Evolutionary conservation across 768 basidiomycete species (phyloP).

Genomic region (Amanita rubescens): DNA sequence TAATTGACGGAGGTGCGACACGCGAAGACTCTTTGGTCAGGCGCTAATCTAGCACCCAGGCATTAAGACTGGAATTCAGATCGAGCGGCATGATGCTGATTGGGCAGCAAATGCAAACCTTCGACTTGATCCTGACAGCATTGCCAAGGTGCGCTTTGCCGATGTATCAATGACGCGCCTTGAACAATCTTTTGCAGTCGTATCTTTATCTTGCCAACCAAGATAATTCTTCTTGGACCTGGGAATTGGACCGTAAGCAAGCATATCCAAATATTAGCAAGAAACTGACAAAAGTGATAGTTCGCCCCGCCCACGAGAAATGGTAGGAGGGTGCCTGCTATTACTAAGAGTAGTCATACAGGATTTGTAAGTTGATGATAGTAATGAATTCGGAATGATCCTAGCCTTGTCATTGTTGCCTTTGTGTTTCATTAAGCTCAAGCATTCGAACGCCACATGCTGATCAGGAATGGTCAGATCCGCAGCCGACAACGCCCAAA

Average conservation of each 20-base stretch:
- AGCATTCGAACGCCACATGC: too few relatives aligned
- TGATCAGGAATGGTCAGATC: too few relatives aligned
- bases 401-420: too few relatives aligned
- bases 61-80: slow-evolving; percentile 28
- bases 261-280: too few relatives aligned
- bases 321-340: slow-evolving; percentile 31
- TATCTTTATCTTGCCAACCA: slow-evolving; percentile 63
- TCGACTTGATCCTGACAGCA: slow-evolving; percentile 55
- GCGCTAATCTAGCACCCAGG: slow-evolving; percentile 14
- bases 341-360: too few relatives aligned
- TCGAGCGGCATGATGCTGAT: slow-evolving; percentile 20
- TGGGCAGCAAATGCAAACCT: slow-evolving; percentile 39
- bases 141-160: slow-evolving; percentile 47
- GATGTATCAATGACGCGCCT: neutral
- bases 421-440: too few relatives aligned
- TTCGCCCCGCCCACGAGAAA: slow-evolving; percentile 40
- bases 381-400: too few relatives aligned
- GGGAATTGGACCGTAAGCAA: slow-evolving; percentile 69
- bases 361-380: too few relatives aligned
- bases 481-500: too few relatives aligned
- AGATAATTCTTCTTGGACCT: slow-evolving; percentile 67
- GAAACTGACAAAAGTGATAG: slow-evolving; percentile 14
- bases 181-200: slow-evolving; percentile 31
- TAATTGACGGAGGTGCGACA: slow-evolving; percentile 59
- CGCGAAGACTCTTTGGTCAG: too few relatives aligned